A percentile compares a stretch with the other conserved stretches of the same genome.
phyloP scores from a whole-genome alignment of 2,329 filamentous ascomycete genomes.

The Coniochaeta pulveracea region DNA sequence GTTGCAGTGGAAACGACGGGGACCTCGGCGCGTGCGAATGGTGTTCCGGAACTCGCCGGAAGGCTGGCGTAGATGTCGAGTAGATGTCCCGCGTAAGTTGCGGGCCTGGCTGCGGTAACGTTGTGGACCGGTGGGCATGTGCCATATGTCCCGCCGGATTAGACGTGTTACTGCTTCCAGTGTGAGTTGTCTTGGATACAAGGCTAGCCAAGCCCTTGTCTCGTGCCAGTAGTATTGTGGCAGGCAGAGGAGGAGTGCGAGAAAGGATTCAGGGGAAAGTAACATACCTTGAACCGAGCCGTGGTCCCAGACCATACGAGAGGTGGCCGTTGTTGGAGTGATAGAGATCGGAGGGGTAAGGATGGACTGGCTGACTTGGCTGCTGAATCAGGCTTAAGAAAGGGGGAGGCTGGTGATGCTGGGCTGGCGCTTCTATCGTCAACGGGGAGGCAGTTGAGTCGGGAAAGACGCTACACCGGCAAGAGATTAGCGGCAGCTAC shows the following conservation, averaged over 20 bases:
- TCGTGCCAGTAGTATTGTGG: no score
- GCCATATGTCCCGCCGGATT: constrained; percentile 47
- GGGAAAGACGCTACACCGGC: constrained; percentile 37
- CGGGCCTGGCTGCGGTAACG: constrained; percentile 37
- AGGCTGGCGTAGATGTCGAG: constrained; percentile 36
- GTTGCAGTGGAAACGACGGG: constrained; percentile 34
- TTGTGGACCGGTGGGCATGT: constrained; percentile 41
- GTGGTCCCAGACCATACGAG: constrained; percentile 38
- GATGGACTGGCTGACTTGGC: constrained; percentile 31
- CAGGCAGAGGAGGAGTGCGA: constrained; percentile 4
- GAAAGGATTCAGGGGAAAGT: constrained; percentile 6
- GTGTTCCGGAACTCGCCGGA: constrained; percentile 36
- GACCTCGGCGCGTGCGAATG: constrained; percentile 33
- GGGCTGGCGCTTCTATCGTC: constrained; percentile 38
- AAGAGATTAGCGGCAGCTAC: constrained; percentile 18
- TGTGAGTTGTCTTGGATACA: constrained; percentile 28
- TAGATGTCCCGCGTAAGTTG: constrained; percentile 44
- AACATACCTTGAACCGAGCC: constrained; percentile 44
- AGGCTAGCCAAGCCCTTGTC: no score
- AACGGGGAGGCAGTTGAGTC: constrained; percentile 40
- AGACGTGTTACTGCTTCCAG: constrained; percentile 31
- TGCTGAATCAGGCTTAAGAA: constrained; percentile 41
- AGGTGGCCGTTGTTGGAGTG: constrained; percentile 27
- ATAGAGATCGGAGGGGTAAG: constrained; percentile 41
- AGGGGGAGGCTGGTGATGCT: constrained; percentile 36